Evolutionary conservation across 441 rosid species (phyloP).

Genomic region (Populus hybrid): DNA sequence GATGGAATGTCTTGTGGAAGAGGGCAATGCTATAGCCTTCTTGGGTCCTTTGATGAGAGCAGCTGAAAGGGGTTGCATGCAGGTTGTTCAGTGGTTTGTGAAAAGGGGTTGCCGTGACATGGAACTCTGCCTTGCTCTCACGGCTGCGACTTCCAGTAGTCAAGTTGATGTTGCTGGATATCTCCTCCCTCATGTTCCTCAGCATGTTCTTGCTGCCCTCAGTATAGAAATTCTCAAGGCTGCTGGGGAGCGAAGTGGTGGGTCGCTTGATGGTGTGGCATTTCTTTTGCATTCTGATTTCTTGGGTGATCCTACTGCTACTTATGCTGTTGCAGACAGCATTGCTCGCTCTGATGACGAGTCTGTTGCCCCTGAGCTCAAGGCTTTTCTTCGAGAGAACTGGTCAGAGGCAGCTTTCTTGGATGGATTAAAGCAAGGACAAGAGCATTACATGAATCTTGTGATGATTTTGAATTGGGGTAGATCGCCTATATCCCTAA

Average conservation of each 20-base stretch:
- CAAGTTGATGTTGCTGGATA: conserved; percentile 71
- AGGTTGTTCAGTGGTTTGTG: conserved; percentile 89
- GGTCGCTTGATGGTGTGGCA: conserved; percentile 80
- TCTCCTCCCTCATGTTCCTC: conserved; percentile 85
- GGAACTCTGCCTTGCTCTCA: conserved; percentile 89
- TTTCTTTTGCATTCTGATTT: conserved; percentile 82
- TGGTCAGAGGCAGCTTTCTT: conserved; percentile 77
- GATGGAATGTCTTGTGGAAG: conserved; percentile 95
- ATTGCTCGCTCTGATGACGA: conserved; percentile 78
- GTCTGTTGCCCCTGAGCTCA: conserved; percentile 64
- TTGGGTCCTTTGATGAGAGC: conserved; percentile 95
- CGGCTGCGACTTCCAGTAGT: conserved; percentile 90
- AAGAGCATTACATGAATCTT: conserved; percentile 57
- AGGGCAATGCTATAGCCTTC: conserved; percentile 84
- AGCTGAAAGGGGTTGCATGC: conserved; percentile 88
- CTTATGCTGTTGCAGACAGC: conserved; percentile 77
- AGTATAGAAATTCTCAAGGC: conserved; percentile 87
- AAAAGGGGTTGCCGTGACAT: conserved; percentile 74
- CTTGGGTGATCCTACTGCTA: conserved; percentile 74
- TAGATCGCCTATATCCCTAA: conserved; percentile 57
- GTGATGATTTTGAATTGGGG: conserved; percentile 65
- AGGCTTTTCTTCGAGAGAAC: conserved; percentile 64
- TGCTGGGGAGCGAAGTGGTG: conserved; percentile 91
- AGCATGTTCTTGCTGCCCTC: conserved; percentile 73
- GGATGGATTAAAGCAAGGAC: conserved; percentile 70